Evolutionary conservation across 495 filamentous ascomycete genomes (phyloP), one percentile per base, ranked within the genome.

Genomic region (Daldinia bambusicola): DNA sequence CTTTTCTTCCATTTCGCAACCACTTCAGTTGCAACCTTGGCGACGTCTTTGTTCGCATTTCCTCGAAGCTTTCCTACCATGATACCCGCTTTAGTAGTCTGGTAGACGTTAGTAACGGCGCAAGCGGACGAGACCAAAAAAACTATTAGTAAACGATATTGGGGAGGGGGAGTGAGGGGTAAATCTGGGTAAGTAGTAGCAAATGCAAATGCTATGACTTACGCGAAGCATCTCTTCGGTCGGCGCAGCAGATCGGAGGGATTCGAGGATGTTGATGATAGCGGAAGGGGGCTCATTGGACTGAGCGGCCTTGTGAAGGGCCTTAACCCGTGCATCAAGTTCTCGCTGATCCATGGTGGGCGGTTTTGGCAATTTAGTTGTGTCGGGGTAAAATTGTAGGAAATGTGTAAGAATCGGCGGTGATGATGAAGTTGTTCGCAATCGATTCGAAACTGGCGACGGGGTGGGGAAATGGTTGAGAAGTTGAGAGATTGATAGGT

Each of bases 21-120:
- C 57, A 98, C 92, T 68, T 95, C 92, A 63, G 82, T 83, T 2
- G 94, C 90, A 48, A 92, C 82, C 6, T 85, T 84, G 6, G 89
- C 89, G 48, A 98, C 89, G n/a, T 91, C 89, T 61, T 89, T 89
- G 71, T 94, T 87, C 56, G 88, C 81, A 83, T 94, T 88, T 34
- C 85, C 82, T 74, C 94, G 90, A 63, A 93, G 86, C 74, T 91
- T 92, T 79, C 95, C 94, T 67, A 98, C 91, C 3, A 92, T 86
- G 71, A 97, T 89, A 68, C 95, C 95, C 53, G 97, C 93, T 69
- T 91, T 93, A 20, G 95, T 98, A n/a, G 90, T 89, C 80, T 94
- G 80, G 22, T 53, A 10, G 1, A 45, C 6, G 0, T 61, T 38
- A 62, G 70, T 14, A 57, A 34, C 1, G 14, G 41, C 26, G 40